phyloP scores from a whole-genome alignment of 345 rosid species.

The Eutrema yunnanense region DNA sequence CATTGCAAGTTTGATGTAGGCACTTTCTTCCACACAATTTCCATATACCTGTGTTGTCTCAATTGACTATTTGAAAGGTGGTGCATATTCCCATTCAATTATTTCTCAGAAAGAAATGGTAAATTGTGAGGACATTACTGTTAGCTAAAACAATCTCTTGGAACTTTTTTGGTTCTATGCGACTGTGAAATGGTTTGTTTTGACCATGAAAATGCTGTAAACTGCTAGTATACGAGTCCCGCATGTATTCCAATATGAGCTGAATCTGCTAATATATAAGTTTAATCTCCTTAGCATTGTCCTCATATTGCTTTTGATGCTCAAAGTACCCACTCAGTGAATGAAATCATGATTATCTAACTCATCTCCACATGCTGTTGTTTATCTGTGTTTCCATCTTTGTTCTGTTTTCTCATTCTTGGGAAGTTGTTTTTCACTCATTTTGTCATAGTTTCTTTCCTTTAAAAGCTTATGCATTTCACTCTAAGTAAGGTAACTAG shows the following conservation, averaged over 20 bases:
- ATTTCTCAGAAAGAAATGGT: not conserved
- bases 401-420: conserved; percentile 1
- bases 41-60: not conserved
- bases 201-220: not conserved
- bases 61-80: not conserved
- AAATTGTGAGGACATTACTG: not conserved
- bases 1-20: not conserved
- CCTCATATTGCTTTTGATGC: not conserved
- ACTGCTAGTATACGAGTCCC: not conserved
- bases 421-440: not conserved
- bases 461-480: not conserved
- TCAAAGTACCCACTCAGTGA: not conserved
- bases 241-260: not conserved
- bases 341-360: not conserved
- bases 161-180: not conserved
- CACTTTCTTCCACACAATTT: not conserved
- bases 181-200: not conserved
- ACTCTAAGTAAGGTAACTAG: not conserved
- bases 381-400: not conserved
- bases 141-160: not conserved
- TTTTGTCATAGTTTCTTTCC: not conserved
- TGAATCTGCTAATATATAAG: not conserved
- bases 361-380: not conserved
- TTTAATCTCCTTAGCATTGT: not conserved
- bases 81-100: not conserved